Base-by-base conservation (phyloP, 208 protist species). In the Acanthamoeba triangularis region DNA sequence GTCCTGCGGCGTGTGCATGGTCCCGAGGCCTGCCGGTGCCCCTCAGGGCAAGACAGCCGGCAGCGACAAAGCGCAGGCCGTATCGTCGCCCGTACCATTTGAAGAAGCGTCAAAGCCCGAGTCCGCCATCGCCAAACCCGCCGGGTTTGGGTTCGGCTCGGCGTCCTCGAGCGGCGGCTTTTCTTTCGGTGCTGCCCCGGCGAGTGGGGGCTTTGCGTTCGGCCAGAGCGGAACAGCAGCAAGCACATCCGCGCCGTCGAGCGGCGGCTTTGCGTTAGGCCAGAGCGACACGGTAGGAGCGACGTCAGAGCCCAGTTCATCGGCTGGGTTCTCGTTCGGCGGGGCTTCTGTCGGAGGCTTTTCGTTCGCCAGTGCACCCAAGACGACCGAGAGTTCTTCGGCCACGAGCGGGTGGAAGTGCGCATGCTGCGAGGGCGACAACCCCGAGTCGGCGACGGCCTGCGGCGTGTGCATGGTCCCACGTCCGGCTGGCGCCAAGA, bases 401-500 rank as follows among this genome's bases (percentile, higher is more conserved):
- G 23, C 28, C 63, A 13, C 63, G 63, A 69, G 63, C 63, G 72
- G 72, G 37, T 82, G 72, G 72, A 82, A 82, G 72, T 82, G 72
- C 30, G 72, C 72, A 7, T 82, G 72, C 35, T 82, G 72, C 72
- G 41, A 37, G 35, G 35, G 30, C 14, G 72, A 82, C 35, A 82
- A 82, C 14, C 28, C 35, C n/a, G 72, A 82, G 41, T 82, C 72
- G 14, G 72, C 37, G 28, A 33, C 72, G 18, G 41, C 72, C 23
- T 82, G 72, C 72, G 11, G 0, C 33, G 11, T 28, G 33, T 82
- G 72, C 72, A 37, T 82, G 72, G 72, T 82, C 20, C 72, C 72
- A 18, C 72, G 72, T 47, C 72, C 72, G 14, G 35, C 72, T 25
- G 56, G 56, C 56, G 23, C 72, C 72, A 82, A 41, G 35, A 69